Evolutionary conservation across 1,284 basidiomycete species (phyloP), one percentile per base, ranked within the genome.

Genomic region (Papiliotrema laurentii): DNA sequence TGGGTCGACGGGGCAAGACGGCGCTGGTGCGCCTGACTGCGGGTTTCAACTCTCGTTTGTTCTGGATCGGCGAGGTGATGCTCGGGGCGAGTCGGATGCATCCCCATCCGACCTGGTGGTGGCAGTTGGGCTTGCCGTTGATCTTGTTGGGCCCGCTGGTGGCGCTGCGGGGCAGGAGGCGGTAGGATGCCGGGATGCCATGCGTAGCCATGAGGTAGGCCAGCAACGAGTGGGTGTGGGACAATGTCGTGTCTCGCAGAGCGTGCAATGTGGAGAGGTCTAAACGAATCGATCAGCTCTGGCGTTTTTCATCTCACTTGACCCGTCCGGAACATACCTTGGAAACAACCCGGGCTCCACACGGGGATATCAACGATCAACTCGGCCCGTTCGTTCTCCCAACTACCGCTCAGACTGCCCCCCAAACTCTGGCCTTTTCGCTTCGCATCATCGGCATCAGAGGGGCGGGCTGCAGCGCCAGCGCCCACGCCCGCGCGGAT

Each of bases 351-450:
- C 4, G 63, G 62, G 45, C 56, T 61, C 72, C 72, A 74, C 5
- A 71, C 68, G 6, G 72, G 72, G 24, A 71, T 60, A 57, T 74
- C 71, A 31, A 74, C 72, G 25, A 71, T 62, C 45, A 74, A 58
- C 51, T 74, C 71, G 38, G 66, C 64, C 34, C 57, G 53, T 38
- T 62, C 58, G 27, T 53, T 59, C 55, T 66, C 64, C 51, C 63
- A 64, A 38, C 64, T 65, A 6, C 58, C 61, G 4, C 43, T 46
- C 24, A 62, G 24, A 45, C 60, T 63, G 3, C 55, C 57, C 3
- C 49, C 56, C 14, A 49, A 16, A 30, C 47, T 49, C 22, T 33
- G 40, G n/a, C 24, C 45, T 22, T 42, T 44, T 22, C 41, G 25
- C 5, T 11, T 10, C n/a, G 27, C 36, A 2, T 43, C 31, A 2